Evolutionary conservation across 495 filamentous ascomycete genomes (phyloP).

Genomic region (Glarea lozoyensis): DNA sequence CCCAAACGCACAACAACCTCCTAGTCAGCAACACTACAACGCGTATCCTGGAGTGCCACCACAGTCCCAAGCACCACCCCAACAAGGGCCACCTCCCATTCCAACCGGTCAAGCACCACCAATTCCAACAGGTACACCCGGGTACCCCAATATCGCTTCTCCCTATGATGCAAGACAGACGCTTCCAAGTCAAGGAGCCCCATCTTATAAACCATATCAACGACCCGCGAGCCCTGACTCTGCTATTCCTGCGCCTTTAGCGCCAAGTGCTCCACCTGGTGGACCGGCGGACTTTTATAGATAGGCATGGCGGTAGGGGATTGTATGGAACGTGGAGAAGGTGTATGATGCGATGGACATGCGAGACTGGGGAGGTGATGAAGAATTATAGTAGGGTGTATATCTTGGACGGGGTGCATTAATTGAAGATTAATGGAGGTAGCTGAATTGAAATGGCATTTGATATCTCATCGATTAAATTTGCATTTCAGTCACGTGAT

Average conservation of each 20-base stretch:
- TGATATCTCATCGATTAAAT: too few relatives aligned
- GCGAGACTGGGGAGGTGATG: too few relatives aligned
- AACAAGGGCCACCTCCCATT: constrained; percentile 21
- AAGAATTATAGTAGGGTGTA: too few relatives aligned
- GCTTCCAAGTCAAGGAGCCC: constrained; percentile 17
- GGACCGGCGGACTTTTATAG: constrained; percentile 32
- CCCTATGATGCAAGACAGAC: constrained; percentile 16
- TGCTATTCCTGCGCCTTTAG: constrained; percentile 1
- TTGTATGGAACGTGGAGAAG: too few relatives aligned
- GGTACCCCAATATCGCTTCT: constrained; percentile 15
- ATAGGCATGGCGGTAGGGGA: too few relatives aligned
- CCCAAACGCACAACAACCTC: constrained; percentile 36
- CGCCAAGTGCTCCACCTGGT: constrained; percentile 22
- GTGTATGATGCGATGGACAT: too few relatives aligned
- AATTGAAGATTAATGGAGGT: too few relatives aligned
- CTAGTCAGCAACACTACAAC: constrained; percentile 33
- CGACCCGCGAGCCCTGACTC: constrained; percentile 22
- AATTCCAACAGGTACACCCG: constrained; percentile 3
- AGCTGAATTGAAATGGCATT: too few relatives aligned
- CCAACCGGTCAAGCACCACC: constrained; percentile 5
- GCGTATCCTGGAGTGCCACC: constrained; percentile 28
- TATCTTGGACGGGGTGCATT: too few relatives aligned
- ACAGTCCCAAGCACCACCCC: constrained; percentile 20
- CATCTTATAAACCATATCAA: constrained; percentile 43
- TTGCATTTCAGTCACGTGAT: too few relatives aligned